These are phyloP conservation scores for Candida nanaspora DNA, from an alignment of 805 yeast species.

Conservation along the genomic window DNA sequence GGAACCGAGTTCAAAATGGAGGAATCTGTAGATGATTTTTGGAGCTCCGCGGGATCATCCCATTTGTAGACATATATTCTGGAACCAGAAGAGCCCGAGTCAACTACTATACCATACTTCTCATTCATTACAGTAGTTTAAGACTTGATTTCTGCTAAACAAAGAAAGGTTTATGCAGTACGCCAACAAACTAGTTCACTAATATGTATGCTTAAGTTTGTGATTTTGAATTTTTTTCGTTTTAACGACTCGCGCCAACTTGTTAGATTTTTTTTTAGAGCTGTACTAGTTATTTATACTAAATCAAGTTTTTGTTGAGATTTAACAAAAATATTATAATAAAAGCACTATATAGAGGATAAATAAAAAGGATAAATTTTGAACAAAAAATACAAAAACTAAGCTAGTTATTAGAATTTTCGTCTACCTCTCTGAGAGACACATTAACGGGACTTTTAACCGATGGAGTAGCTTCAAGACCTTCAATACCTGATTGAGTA, in stretches of 20 bases:
- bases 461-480: not conserved
- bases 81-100: slow-evolving; percentile 95
- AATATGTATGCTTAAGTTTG: no score
- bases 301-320: no score
- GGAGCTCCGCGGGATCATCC: slow-evolving; percentile 43
- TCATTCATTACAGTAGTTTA: not conserved
- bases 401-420: no score
- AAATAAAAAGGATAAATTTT: not conserved
- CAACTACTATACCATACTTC: slow-evolving; percentile 78
- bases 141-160: not conserved
- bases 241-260: no score
- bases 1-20: slow-evolving; percentile 54
- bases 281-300: no score
- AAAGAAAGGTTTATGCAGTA: no score
- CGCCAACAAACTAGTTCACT: no score
- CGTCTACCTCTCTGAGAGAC: not conserved
- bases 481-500: slow-evolving; percentile 8
- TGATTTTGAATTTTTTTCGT: no score
- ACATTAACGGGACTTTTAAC: not conserved
- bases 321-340: no score
- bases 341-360: no score
- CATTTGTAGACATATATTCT: slow-evolving; percentile 78
- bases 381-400: no score
- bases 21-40: slow-evolving; percentile 24
- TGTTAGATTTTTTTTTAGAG: no score